Evolutionary conservation across 371 early-diverging fungal genomes (phyloP), one percentile per base, ranked within the genome.

Genomic region (Mucor saturninus): DNA sequence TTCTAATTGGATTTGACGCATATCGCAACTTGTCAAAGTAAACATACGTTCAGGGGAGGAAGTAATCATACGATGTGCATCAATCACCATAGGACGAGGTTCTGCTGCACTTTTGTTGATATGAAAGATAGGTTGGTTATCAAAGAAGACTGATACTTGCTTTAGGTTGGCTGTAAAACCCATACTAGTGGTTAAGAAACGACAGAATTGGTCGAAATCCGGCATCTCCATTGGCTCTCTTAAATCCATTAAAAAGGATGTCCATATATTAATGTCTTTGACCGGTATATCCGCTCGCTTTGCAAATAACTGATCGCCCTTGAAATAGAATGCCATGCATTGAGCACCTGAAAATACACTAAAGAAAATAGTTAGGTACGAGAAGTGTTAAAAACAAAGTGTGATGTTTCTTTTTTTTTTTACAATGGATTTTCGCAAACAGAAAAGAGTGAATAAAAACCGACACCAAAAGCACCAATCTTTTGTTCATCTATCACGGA

Each of bases 391-490:
- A 11, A 10, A 31, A 6, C 7, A 51, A 21, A 21, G 21, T 21
- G 21, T 21, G 21, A 21, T 21, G 21, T 21, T 1, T 21, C 1
- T 21, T 21, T 40, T 28, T 14, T 11, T 10, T 74, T 85, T 79
- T 80, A 86, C 86, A 92, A 92, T 56, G 94, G 94, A 59, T 91
- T 93, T 62, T 95, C 95, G 65, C 93, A 93, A 1, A 95, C 88
- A 4, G 91, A 89, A 61, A 95, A 93, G 42, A 95, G 78, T 15
- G 90, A 89, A 67, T 93, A 94, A 66, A 94, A 93, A 4, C 95
- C 95, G 10, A 93, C 94, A 54, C 94, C 95, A 77, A 94, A 95
- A 39, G 93, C 92, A 37, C 95, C 95, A 64, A 93, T 92, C 82
- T 89, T 83, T 65, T 75, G 76, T 45, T 80, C 78, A 53, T 77